Percentiles rank a stretch among this genome's conserved stretches.
Evolutionary conservation across 2,329 filamentous ascomycete genomes (phyloP).

Genomic region (Coniochaeta sp.): DNA sequence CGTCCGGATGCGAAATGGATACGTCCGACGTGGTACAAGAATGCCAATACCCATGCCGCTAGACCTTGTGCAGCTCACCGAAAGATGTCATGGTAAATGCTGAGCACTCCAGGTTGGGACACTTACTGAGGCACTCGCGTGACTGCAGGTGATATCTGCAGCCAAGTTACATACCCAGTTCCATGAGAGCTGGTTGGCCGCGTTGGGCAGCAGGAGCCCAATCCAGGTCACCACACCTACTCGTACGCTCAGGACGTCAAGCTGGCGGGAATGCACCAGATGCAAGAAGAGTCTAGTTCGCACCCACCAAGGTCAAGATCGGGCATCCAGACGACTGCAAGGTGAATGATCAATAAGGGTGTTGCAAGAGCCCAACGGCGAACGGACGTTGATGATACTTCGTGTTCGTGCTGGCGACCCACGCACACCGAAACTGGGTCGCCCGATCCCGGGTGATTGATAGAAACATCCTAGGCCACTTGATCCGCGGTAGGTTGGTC

Average conservation of each 20-base stretch:
- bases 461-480: background rate
- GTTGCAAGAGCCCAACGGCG: background rate
- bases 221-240: background rate
- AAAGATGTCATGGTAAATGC: background rate
- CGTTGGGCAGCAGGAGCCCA: background rate
- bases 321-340: background rate
- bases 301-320: background rate
- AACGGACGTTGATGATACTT: background rate
- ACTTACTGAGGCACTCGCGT: background rate
- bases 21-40: background rate
- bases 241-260: background rate
- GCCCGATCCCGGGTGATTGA: background rate
- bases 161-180: background rate
- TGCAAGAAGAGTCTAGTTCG: background rate
- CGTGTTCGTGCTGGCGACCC: background rate
- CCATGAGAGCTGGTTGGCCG: background rate
- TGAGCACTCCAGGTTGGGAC: too few species aligned
- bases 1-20: background rate
- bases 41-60: background rate
- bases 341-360: background rate
- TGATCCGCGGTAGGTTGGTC: background rate
- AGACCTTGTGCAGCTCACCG: background rate
- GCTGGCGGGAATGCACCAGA: background rate
- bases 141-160: background rate
- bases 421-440: background rate